phyloP scores from a whole-genome alignment of 352 stramenopile species.

The Thalassiosira exigua region DNA sequence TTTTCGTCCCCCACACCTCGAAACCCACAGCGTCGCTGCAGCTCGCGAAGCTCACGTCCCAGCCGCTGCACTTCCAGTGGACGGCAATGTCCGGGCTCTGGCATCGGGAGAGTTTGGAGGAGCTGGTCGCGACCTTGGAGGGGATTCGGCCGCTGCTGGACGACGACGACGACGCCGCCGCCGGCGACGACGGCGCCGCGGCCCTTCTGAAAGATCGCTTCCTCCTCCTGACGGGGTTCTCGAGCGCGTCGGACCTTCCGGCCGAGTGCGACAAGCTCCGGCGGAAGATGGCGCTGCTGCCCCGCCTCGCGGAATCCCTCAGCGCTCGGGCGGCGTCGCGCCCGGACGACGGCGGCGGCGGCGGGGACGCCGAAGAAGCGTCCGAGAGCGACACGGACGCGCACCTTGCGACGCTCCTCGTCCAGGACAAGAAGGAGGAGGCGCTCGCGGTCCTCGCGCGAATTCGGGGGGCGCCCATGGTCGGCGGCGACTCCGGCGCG shows the following conservation, averaged over 20 bases:
- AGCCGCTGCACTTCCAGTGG: no score
- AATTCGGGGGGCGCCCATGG: conserved; percentile 36
- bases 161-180: no score
- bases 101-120: conserved; percentile 38
- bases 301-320: conserved; percentile 74
- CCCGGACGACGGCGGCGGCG: neutral
- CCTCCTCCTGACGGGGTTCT: conserved; percentile 10
- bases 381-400: conserved; percentile 69
- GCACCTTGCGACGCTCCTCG: conserved; percentile 59
- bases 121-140: conserved; percentile 16
- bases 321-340: conserved; percentile 49
- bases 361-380: conserved; percentile 14
- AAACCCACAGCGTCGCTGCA: no score
- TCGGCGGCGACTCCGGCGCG: neutral
- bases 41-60: no score
- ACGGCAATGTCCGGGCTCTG: conserved; percentile 48
- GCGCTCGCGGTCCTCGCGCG: conserved; percentile 57
- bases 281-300: conserved; percentile 61
- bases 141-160: conserved; percentile 9
- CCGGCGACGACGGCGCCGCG: neutral
- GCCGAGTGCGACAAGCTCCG: conserved; percentile 25
- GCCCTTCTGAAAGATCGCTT: neutral
- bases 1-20: no score
- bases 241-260: conserved; percentile 15
- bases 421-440: conserved; percentile 69